Percentiles rank a stretch among this genome's conserved stretches.
Conservation (phyloP, 1,284 basidiomycete genomes). For the Coniferiporia weirii region DNA sequence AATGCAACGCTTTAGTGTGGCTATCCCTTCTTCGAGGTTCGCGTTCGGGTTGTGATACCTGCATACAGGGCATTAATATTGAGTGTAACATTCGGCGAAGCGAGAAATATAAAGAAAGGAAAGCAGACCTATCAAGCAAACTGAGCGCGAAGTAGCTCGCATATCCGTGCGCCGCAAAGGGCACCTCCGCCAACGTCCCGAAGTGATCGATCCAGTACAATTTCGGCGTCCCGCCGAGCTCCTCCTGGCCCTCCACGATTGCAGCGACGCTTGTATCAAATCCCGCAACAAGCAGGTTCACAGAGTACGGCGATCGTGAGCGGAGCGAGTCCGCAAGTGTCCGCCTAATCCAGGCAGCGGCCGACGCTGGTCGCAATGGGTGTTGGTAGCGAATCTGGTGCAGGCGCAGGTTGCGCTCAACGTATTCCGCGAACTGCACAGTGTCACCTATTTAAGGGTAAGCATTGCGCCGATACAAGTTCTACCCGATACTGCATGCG, state of each 20-base stretch:
- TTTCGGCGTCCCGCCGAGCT: conserved; percentile 47
- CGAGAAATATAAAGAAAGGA: background rate
- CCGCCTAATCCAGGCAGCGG: conserved; percentile 92
- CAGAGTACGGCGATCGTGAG: conserved; percentile 83
- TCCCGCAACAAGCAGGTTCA: conserved; percentile 91
- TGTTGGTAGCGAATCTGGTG: conserved; percentile 95
- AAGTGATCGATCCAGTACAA: conserved; percentile 97
- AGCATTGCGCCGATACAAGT: background rate
- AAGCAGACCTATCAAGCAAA: conserved; percentile 80
- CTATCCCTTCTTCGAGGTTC: conserved; percentile 79
- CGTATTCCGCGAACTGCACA: conserved; percentile 92
- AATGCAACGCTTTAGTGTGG: conserved; percentile 80
- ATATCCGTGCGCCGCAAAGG: conserved; percentile 95
- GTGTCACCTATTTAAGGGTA: conserved; percentile 71
- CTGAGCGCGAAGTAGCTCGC: conserved; percentile 90
- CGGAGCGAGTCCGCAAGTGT: conserved; percentile 87
- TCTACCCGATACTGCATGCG: conserved; percentile 3
- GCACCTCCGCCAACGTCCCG: conserved; percentile 84
- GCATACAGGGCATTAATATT: conserved; percentile 23
- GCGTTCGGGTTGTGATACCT: conserved; percentile 86
- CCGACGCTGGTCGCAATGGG: conserved; percentile 84
- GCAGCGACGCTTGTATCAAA: conserved; percentile 64
- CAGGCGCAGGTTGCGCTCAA: conserved; percentile 92
- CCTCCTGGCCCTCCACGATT: conserved; percentile 19
- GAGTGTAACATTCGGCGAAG: conserved; percentile 1